These are phyloP conservation scores for Dipodascopsis uninucleata DNA, from an alignment of 805 yeast species.

Conservation along the genomic window DNA sequence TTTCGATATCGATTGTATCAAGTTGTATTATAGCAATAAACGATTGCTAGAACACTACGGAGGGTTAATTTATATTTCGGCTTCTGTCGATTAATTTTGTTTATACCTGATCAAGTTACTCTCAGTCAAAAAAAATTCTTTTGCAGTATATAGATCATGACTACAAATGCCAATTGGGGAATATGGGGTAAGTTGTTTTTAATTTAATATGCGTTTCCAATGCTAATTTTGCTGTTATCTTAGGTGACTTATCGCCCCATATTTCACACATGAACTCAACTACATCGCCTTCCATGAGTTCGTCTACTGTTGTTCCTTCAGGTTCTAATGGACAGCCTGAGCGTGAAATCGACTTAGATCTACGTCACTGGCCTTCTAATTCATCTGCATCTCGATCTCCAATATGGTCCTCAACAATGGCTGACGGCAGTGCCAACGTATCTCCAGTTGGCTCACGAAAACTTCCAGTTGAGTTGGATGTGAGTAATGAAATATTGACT, in stretches of 20 bases:
- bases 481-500: constrained; percentile 3
- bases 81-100: too few relatives aligned
- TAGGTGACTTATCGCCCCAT: constrained; percentile 1
- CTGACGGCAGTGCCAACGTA: constrained; percentile 6
- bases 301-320: constrained; percentile 4
- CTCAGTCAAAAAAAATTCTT: too few relatives aligned
- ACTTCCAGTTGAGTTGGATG: constrained; percentile 20
- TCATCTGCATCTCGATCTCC: constrained; percentile 27
- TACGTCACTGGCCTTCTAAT: constrained; percentile 21
- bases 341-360: constrained; percentile 25
- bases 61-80: too few relatives aligned
- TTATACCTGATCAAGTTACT: too few relatives aligned
- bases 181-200: constrained; percentile 19
- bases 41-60: too few relatives aligned
- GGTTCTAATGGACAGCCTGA: constrained; percentile 9
- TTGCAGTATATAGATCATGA: constrained; percentile 22
- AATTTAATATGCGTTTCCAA: neutral
- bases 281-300: constrained; percentile 2
- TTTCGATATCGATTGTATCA: too few relatives aligned
- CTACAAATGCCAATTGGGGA: constrained; percentile 27
- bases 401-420: constrained; percentile 17
- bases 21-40: too few relatives aligned
- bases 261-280: constrained; percentile 11
- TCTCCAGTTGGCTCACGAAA: constrained; percentile 23
- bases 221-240: constrained; percentile 1